Conservation (phyloP, 257 asterid genomes). For the Ajuga chamaepitys region DNA sequence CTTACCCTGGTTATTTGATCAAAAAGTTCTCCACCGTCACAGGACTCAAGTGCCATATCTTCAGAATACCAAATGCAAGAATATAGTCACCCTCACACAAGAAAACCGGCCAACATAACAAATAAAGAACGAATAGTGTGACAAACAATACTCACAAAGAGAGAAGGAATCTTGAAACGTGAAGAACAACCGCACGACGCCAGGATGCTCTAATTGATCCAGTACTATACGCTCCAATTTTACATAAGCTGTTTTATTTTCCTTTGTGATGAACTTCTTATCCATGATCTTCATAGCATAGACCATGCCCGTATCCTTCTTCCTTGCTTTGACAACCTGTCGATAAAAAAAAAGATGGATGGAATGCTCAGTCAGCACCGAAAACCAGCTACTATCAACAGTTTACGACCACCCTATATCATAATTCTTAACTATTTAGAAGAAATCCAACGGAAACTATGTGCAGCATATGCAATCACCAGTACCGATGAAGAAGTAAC, state of each 20-base stretch:
- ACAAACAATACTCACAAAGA: slow-evolving; percentile 65
- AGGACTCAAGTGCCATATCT: slow-evolving; percentile 99
- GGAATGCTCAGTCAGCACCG: neutral
- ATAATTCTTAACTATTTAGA: neutral
- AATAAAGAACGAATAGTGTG: neutral
- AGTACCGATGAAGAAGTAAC: neutral
- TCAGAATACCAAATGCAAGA: slow-evolving; percentile 24
- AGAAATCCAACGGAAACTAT: neutral
- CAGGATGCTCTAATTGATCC: slow-evolving; percentile 97
- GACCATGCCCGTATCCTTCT: slow-evolving; percentile 78
- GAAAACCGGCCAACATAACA: neutral
- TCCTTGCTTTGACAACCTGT: slow-evolving; percentile 95
- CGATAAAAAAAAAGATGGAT: slow-evolving; percentile 2
- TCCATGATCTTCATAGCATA: slow-evolving; percentile 99
- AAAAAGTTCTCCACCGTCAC: slow-evolving; percentile 99
- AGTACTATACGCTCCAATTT: slow-evolving; percentile 96
- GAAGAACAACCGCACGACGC: slow-evolving; percentile 73
- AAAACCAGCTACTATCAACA: neutral
- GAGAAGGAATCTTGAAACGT: slow-evolving; percentile 94
- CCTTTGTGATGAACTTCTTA: slow-evolving; percentile 94
- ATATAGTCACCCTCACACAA: slow-evolving; percentile 16
- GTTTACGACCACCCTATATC: neutral
- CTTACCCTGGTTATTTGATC: slow-evolving; percentile 95
- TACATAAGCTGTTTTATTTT: slow-evolving; percentile 95
- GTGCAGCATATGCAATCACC: too few relatives aligned